Evolutionary conservation across 371 early-diverging fungal genomes (phyloP).

Genomic region (Mortierella sp.): DNA sequence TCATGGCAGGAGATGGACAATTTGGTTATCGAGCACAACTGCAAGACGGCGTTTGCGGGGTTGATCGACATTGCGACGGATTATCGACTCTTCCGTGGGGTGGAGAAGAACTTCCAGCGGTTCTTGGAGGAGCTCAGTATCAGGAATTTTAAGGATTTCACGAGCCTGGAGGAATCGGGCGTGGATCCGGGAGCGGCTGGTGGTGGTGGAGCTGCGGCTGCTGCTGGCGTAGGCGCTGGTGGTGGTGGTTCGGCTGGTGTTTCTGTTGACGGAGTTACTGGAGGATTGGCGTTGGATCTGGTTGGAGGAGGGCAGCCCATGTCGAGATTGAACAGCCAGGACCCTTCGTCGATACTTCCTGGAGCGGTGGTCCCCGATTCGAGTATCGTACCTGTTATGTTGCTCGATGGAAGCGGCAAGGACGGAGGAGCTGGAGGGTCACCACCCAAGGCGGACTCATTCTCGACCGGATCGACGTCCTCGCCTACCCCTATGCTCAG

Average conservation of each 20-base stretch:
- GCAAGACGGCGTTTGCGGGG: slow-evolving; percentile 52
- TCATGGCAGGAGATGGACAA: slow-evolving; percentile 49
- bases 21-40: slow-evolving; percentile 45
- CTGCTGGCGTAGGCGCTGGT: background rate
- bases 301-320: slow-evolving; percentile 4
- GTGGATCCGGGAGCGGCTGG: background rate
- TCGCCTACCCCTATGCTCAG: background rate
- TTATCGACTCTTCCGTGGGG: slow-evolving; percentile 51
- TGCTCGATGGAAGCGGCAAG: background rate
- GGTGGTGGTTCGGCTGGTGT: background rate
- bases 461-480: background rate
- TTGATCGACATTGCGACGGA: slow-evolving; percentile 55
- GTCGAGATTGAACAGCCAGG: slow-evolving; percentile 28
- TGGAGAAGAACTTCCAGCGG: slow-evolving; percentile 50
- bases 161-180: slow-evolving; percentile 1
- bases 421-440: background rate
- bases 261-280: background rate
- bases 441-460: background rate
- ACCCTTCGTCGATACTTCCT: background rate
- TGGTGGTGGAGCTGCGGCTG: too few species aligned
- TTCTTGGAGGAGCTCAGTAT: slow-evolving; percentile 53
- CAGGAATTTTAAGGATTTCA: slow-evolving; percentile 18
- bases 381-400: background rate
- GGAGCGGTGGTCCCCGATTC: background rate
- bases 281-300: slow-evolving; percentile 8